phyloP scores from a whole-genome alignment of 1,284 basidiomycete genomes.

The Ustilago sp. region DNA sequence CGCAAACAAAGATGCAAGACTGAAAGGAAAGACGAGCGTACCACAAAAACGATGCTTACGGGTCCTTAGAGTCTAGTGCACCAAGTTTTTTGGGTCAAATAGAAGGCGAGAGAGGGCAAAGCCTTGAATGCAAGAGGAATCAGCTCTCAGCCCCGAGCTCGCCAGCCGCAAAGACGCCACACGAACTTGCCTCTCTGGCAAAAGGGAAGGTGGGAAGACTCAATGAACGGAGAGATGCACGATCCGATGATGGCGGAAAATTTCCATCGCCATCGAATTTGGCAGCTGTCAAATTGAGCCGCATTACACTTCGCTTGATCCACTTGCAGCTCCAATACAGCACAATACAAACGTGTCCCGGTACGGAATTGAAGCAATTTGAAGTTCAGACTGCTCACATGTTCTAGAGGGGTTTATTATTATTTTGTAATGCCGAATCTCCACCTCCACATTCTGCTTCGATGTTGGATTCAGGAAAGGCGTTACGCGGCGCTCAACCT shows the following conservation, averaged over 20 bases:
- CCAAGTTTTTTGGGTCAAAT: not conserved
- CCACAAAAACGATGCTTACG: slow-evolving; percentile 13
- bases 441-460: not conserved
- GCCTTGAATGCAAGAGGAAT: not conserved
- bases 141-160: not conserved
- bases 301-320: not conserved
- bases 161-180: not conserved
- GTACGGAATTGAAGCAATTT: not conserved
- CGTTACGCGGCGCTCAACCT: not conserved
- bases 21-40: slow-evolving; percentile 5
- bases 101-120: not conserved
- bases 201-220: not conserved
- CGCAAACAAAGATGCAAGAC: too few species aligned
- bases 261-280: slow-evolving; percentile 33
- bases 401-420: too few species aligned
- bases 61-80: slow-evolving; percentile 20
- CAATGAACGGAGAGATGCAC: slow-evolving; percentile 15
- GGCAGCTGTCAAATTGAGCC: slow-evolving; percentile 35
- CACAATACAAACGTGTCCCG: not conserved
- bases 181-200: not conserved
- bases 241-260: slow-evolving; percentile 17
- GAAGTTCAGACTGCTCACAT: slow-evolving; percentile 7
- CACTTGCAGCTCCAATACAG: not conserved
- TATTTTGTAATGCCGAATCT: not conserved
- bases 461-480: not conserved